Evolutionary conservation across 345 rosid species (phyloP).

Genomic region (Camelina neglecta): DNA sequence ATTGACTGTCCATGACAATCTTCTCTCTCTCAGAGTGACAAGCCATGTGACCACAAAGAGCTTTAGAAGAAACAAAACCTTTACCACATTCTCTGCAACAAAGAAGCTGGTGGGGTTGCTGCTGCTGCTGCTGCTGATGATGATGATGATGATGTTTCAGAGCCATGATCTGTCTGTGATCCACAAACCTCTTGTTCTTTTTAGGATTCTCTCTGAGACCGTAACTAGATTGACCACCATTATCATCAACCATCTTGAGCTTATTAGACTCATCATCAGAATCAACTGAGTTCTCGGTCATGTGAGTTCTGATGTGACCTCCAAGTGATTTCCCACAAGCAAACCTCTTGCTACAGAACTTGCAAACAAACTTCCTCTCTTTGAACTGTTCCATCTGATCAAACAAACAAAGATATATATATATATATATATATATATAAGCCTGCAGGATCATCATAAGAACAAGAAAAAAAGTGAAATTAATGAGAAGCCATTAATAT

Average conservation of each 20-base stretch:
- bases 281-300: slow-evolving; percentile 50
- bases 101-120: slow-evolving; percentile 44
- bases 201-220: slow-evolving; percentile 74
- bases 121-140: slow-evolving; percentile 13
- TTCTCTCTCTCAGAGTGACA: slow-evolving; percentile 73
- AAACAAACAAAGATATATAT: slow-evolving; percentile 1
- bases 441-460: slow-evolving; percentile 18
- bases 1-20: slow-evolving; percentile 59
- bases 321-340: slow-evolving; percentile 89
- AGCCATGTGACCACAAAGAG: slow-evolving; percentile 96
- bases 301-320: slow-evolving; percentile 89
- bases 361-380: slow-evolving; percentile 72
- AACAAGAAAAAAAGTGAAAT: background rate
- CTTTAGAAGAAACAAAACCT: slow-evolving; percentile 79
- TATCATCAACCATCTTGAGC: slow-evolving; percentile 49
- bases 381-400: slow-evolving; percentile 60
- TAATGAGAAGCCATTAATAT: slow-evolving; percentile 18
- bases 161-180: slow-evolving; percentile 47
- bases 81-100: slow-evolving; percentile 86
- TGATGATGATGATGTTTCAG: slow-evolving; percentile 4
- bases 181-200: slow-evolving; percentile 61
- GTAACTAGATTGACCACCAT: slow-evolving; percentile 60
- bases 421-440: background rate
- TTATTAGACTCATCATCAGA: slow-evolving; percentile 49
- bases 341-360: slow-evolving; percentile 72